Percentiles rank a stretch among this genome's conserved stretches.
Evolutionary conservation across 495 filamentous ascomycete genomes (phyloP).

Genomic region (Glarea lozoyensis): DNA sequence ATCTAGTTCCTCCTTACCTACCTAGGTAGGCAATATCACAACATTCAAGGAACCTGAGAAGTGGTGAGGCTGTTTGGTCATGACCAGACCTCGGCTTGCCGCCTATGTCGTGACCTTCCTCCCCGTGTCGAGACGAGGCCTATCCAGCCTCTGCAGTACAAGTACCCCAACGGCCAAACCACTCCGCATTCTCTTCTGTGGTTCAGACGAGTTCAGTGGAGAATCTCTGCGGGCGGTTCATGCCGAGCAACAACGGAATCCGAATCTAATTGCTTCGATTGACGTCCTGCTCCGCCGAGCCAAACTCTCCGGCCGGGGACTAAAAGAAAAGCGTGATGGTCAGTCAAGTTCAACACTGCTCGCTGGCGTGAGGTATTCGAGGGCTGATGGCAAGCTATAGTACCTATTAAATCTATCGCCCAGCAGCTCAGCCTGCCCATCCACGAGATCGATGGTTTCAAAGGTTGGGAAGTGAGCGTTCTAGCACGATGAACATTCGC

Average conservation of each 20-base stretch:
- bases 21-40: too few species aligned
- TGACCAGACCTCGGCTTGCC: too few species aligned
- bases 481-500: not conserved
- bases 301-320: constrained; percentile 64
- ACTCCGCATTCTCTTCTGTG: constrained; percentile 89
- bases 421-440: constrained; percentile 51
- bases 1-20: too few species aligned
- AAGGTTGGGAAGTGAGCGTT: constrained; percentile 58
- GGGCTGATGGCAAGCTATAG: too few species aligned
- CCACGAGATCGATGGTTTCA: constrained; percentile 72
- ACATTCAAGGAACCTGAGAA: too few species aligned
- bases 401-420: constrained; percentile 64
- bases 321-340: constrained; percentile 56
- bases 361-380: too few species aligned
- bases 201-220: constrained; percentile 87
- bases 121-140: too few species aligned
- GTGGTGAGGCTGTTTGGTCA: too few species aligned
- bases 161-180: constrained; percentile 35
- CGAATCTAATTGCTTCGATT: constrained; percentile 62
- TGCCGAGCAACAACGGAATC: constrained; percentile 42
- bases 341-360: too few species aligned
- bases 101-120: too few species aligned
- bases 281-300: constrained; percentile 78
- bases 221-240: constrained; percentile 66
- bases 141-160: too few species aligned